These are phyloP conservation scores for Lodderomyces margitis DNA, from an alignment of 1,139 yeast genomes.

Conservation along the genomic window DNA sequence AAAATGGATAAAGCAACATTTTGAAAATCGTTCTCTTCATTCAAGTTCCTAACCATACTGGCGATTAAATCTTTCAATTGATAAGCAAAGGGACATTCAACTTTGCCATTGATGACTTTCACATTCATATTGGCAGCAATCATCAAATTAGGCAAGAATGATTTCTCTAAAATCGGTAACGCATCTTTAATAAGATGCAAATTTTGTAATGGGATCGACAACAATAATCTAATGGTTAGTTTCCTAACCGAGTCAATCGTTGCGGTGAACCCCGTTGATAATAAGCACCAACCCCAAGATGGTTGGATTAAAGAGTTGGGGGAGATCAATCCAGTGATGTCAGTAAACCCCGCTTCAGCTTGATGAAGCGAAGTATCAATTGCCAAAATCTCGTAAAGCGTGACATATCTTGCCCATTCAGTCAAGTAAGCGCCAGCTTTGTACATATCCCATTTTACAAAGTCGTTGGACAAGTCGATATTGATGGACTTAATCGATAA, in stretches of 20 bases:
- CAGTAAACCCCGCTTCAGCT: conserved; percentile 72
- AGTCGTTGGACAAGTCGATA: conserved; percentile 35
- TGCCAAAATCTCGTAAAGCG: conserved; percentile 77
- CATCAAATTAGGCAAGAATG: conserved; percentile 63
- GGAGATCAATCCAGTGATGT: conserved; percentile 56
- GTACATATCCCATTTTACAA: conserved; percentile 48
- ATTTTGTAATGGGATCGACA: conserved; percentile 49
- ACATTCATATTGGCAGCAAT: conserved; percentile 60
- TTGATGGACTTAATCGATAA: conserved; percentile 52
- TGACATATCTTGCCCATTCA: conserved; percentile 72
- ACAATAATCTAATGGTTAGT: conserved; percentile 56
- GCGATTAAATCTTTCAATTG: conserved; percentile 47
- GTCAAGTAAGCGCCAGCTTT: conserved; percentile 32
- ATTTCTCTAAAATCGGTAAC: conserved; percentile 46
- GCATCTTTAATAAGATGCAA: conserved; percentile 51
- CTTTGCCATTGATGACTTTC: conserved; percentile 23
- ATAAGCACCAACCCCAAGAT: conserved; percentile 69
- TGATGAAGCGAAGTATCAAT: conserved; percentile 87
- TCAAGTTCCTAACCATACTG: conserved; percentile 39
- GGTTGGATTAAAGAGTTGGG: conserved; percentile 55
- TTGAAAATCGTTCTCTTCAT: conserved; percentile 25
- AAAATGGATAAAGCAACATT: conserved; percentile 32
- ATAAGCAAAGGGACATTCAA: conserved; percentile 59
- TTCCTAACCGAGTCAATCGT: conserved; percentile 78
- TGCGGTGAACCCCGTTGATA: conserved; percentile 75